Evolutionary conservation across 768 basidiomycete genomes (phyloP).

Genomic region (Lactarius vividus): DNA sequence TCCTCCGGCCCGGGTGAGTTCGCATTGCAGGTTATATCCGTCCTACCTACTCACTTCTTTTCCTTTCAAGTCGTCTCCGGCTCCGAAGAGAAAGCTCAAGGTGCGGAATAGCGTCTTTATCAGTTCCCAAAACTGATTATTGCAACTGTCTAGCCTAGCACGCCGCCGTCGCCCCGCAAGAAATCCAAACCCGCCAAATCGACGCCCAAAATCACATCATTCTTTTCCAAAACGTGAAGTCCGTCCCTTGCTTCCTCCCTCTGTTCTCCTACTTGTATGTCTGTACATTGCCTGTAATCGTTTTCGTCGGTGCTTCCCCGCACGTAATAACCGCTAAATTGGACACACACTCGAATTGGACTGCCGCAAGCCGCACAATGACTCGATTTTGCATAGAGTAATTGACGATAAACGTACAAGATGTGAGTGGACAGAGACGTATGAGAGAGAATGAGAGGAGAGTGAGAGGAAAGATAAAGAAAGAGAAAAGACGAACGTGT

Average conservation of each 20-base stretch:
- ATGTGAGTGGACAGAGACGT: constrained; percentile 28
- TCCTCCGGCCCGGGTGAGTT: background rate
- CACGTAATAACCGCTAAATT: background rate
- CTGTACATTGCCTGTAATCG: background rate
- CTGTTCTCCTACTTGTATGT: too few relatives aligned
- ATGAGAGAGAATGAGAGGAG: constrained; percentile 25
- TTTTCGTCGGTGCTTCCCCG: background rate
- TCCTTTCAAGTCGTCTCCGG: background rate
- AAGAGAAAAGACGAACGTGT: constrained; percentile 22
- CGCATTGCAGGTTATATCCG: background rate
- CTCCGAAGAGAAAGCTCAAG: background rate
- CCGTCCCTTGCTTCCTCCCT: background rate
- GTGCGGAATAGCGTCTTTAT: background rate
- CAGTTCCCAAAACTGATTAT: background rate
- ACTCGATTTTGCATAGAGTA: constrained; percentile 24
- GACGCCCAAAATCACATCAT: constrained; percentile 27
- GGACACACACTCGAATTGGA: background rate
- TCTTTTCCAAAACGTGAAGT: constrained; percentile 20
- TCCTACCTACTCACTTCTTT: background rate
- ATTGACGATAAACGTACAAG: constrained; percentile 32
- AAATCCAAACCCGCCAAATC: constrained; percentile 4
- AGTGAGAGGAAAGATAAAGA: constrained; percentile 28
- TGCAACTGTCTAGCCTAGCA: background rate
- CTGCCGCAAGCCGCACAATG: constrained; percentile 21
- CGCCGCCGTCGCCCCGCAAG: constrained; percentile 13